phyloP scores from a whole-genome alignment of 2,329 filamentous ascomycete species.

The Fusarium fracticaudum region DNA sequence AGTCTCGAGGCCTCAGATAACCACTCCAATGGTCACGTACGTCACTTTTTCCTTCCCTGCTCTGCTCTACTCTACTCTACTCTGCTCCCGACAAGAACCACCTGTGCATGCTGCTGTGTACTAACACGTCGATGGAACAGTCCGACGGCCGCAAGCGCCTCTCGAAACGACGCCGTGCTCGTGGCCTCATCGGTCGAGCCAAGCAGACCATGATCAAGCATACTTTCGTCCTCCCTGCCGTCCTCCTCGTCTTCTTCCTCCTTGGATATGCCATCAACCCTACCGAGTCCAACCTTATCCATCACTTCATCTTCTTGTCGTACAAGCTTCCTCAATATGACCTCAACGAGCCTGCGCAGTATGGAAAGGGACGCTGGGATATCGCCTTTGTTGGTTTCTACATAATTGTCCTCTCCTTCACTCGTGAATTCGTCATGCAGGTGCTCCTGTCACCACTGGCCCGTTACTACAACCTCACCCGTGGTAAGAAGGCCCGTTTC shows the following conservation, averaged over 20 bases:
- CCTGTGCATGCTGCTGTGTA: background rate
- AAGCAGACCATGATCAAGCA: conserved; percentile 68
- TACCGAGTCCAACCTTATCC: conserved; percentile 78
- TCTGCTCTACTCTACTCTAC: background rate
- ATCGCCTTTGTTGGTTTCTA: conserved; percentile 91
- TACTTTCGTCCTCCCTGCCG: conserved; percentile 72
- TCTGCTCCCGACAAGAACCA: background rate
- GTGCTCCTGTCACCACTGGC: conserved; percentile 83
- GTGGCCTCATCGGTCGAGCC: conserved; percentile 56
- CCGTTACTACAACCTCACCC: conserved; percentile 73
- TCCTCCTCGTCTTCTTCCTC: conserved; percentile 71
- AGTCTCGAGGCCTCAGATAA: conserved; percentile 49
- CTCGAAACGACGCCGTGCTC: conserved; percentile 65
- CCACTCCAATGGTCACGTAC: conserved; percentile 24
- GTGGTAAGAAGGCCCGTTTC: conserved; percentile 86
- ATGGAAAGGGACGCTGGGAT: conserved; percentile 90
- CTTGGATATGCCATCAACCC: conserved; percentile 79
- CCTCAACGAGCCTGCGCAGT: conserved; percentile 66
- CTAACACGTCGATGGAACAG: conserved; percentile 23
- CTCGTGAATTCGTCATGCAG: conserved; percentile 96
- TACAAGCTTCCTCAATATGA: conserved; percentile 72
- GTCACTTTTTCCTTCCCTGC: background rate
- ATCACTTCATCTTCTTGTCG: conserved; percentile 88
- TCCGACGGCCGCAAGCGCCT: conserved; percentile 52
- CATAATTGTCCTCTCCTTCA: conserved; percentile 88